Base-by-base conservation (phyloP, 1,139 yeast genomes). In the Protomyces macrosporus region DNA sequence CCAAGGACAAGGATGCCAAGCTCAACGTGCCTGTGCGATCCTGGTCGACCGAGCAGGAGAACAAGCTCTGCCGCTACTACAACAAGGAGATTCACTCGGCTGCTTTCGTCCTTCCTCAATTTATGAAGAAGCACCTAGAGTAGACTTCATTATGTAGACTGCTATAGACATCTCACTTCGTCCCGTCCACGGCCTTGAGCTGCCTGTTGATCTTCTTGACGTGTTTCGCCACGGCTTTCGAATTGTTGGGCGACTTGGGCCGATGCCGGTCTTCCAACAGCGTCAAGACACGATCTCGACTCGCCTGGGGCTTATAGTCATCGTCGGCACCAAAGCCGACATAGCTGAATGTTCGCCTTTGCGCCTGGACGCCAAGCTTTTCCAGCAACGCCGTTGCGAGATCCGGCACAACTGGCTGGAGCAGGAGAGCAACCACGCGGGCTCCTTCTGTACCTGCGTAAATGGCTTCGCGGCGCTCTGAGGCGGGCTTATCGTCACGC, bases 21-120 rank as follows among this genome's bases (percentile, higher is more conserved):
- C 80, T 90, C 69, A 76, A 76, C 50, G 75, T 68, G 48, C 96
- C 97, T 3, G 68, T 75, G 30, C 81, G 95, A 69, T 71, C 76
- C 37, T 76, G 84, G 67, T 68, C 79, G 6, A 71, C 72, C 1
- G 82, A 77, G 55, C 74, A 79, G 60, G 93, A 88, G 72, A 74
- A 73, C 54, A 73, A 76, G 66, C 72, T 82, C 67, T 84, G 88
- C 77, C 80, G 79, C 71, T 93, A 93, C 76, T 93, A 93, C 78
- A 88, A 84, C 72, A 76, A 80, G 63, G 79, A 78, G 45, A 84
- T 91, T 55, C 98, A 93, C 76, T 74, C 76, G 66, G 86, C 96
- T 6, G 82, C 96, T 54, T 93, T 90, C 74, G 84, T 90, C 54
- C 79, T 93, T 67, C 98, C 98, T 34, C 86, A 85, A 37, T 90